Base-by-base conservation (phyloP, 2,329 filamentous ascomycete species). In the Lasiodiplodia sp. region DNA sequence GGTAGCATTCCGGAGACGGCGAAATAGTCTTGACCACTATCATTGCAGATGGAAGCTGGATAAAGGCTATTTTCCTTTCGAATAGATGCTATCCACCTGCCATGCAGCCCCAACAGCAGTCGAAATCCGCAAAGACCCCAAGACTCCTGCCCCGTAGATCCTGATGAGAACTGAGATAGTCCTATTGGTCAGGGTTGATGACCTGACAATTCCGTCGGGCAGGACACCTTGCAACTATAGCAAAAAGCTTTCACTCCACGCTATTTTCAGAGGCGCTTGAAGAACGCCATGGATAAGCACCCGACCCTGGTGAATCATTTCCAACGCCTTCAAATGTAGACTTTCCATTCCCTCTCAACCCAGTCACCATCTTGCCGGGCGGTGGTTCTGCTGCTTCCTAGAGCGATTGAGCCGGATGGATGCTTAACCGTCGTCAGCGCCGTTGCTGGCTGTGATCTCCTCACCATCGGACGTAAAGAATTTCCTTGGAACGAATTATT, bases 401-500 rank as follows among this genome's bases (percentile, higher is more conserved):
- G 37, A 23, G 37, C 5, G n/a, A 12, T 12, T 11, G 10, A n/a
- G 53, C 28, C 52, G 25, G 16, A 28, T 16, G 34, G 8, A 16
- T n/a, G 16, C 7, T 51, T 11, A 49, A 12, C 34, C 4, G 8
- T 51, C n/a, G 3, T 28, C 44, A 12, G 40, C 40, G 23, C 58
- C 60, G 44, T 64, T 64, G 28, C 60, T 52, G n/a, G 28, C 28
- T 21, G 47, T 28, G 23, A 38, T 52, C 8, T 38, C 37, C 40
- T 38, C 25, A 51, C 47, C 18, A 16, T 53, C 44, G 28, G 25
- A 31, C 12, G 44, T 64, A 31, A 38, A 64, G 60, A 64, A 64
- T 64, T 49, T 64, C 60, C 60, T 64, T 64, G 25, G 60, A 25
- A 52, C 28, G 28, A 47, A 52, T 38, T 38, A 64, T 64, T 64